phyloP scores from a whole-genome alignment of 2,329 filamentous ascomycete species.

The Byssoonygena ceratinophila region DNA sequence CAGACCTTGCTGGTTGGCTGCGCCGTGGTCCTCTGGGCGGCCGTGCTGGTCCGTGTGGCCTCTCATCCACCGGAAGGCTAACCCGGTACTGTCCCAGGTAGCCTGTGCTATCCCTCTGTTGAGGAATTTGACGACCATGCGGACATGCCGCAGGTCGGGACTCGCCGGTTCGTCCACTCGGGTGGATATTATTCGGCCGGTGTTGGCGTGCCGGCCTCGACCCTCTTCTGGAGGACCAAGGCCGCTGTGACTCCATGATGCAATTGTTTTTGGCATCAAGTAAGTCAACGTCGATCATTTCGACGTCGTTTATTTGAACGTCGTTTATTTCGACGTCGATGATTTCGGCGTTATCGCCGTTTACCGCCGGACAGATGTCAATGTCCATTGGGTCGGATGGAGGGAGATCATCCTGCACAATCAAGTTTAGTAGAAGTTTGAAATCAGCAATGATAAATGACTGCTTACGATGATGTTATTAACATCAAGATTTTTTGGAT shows the following conservation, averaged over 20 bases:
- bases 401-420: background rate
- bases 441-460: background rate
- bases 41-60: too few species aligned
- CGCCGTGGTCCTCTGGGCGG: too few species aligned
- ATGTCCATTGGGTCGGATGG: background rate
- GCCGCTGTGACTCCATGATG: background rate
- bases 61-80: too few species aligned
- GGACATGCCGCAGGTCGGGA: too few species aligned
- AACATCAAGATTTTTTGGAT: too few species aligned
- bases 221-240: background rate
- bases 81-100: too few species aligned
- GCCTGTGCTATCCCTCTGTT: too few species aligned
- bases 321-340: background rate
- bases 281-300: background rate
- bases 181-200: background rate
- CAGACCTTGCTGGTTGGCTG: too few species aligned
- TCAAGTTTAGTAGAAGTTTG: constrained; percentile 21
- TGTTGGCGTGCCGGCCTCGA: background rate
- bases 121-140: too few species aligned
- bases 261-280: background rate
- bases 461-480: background rate
- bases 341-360: too few species aligned
- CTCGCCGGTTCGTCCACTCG: background rate
- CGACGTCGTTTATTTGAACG: background rate
- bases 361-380: background rate